These are phyloP conservation scores for Dactylellina haptotyla DNA, from an alignment of 2,329 filamentous ascomycete species.

Conservation along the genomic window DNA sequence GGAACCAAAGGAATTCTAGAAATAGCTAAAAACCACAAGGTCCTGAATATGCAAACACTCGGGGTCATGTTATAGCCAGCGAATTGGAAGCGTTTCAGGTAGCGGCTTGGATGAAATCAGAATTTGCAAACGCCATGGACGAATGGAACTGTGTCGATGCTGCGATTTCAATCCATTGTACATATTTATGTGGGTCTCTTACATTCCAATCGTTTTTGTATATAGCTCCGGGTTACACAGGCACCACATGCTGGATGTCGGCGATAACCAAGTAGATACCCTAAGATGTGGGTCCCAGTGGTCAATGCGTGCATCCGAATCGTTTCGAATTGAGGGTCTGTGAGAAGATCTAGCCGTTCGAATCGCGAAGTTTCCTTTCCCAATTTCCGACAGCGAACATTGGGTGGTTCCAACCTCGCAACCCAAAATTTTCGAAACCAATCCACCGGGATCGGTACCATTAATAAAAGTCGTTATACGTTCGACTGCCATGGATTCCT, in stretches of 20 bases:
- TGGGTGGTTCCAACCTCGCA: too few species aligned
- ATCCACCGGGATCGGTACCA: not conserved
- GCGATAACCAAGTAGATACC: slow-evolving; percentile 7
- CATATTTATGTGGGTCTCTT: slow-evolving; percentile 23
- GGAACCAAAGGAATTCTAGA: not conserved
- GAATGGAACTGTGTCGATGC: slow-evolving; percentile 1
- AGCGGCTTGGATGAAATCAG: not conserved
- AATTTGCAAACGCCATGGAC: slow-evolving; percentile 4
- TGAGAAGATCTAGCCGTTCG: not conserved
- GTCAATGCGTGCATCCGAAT: slow-evolving; percentile 12
- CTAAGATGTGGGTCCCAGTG: not conserved
- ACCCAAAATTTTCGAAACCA: not conserved
- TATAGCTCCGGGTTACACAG: slow-evolving; percentile 21
- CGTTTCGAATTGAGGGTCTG: slow-evolving; percentile 9
- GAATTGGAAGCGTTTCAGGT: not conserved
- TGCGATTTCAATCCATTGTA: not conserved
- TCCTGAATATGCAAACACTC: not conserved
- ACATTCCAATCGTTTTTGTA: not conserved
- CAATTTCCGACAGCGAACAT: too few species aligned
- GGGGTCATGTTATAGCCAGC: not conserved
- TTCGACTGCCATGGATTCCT: not conserved
- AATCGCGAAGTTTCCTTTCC: not conserved
- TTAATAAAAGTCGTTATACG: not conserved
- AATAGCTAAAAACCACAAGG: not conserved
- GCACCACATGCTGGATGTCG: slow-evolving; percentile 18